Conservation (phyloP, 192 early-diverging fungal genomes). For the Coemansia sp. region DNA sequence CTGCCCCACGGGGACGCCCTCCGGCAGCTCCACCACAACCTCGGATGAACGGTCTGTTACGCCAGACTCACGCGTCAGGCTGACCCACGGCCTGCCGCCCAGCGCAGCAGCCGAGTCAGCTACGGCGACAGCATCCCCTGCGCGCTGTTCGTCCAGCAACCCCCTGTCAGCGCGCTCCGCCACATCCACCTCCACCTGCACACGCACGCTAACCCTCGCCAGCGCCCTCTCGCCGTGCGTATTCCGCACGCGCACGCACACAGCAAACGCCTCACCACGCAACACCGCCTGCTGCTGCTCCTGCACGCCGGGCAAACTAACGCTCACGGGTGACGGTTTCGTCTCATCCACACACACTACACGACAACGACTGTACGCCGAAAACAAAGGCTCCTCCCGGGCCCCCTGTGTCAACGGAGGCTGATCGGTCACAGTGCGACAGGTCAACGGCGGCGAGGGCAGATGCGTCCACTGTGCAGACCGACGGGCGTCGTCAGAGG, state of each 20-base stretch:
- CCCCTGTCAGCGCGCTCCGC: no score
- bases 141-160: no score
- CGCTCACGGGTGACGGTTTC: no score
- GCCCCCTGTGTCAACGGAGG: no score
- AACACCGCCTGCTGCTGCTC: no score
- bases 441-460: conserved; percentile 21
- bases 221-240: conserved; percentile 8
- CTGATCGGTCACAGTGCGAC: no score
- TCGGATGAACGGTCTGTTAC: no score
- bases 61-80: neutral
- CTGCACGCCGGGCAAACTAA: no score
- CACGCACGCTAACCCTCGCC: no score
- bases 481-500: neutral
- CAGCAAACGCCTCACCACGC: conserved; percentile 34
- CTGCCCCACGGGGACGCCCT: conserved; percentile 9
- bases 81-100: neutral
- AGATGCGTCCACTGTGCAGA: conserved; percentile 30
- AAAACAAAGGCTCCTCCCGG: conserved; percentile 21
- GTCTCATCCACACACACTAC: no score
- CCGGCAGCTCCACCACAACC: neutral
- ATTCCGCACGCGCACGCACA: conserved; percentile 23
- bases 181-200: conserved; percentile 10
- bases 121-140: no score
- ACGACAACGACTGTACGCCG: conserved; percentile 44
- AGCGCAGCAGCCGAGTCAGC: no score